phyloP scores from a whole-genome alignment of 2,329 filamentous ascomycete genomes.

The Juglanconis oblonga region DNA sequence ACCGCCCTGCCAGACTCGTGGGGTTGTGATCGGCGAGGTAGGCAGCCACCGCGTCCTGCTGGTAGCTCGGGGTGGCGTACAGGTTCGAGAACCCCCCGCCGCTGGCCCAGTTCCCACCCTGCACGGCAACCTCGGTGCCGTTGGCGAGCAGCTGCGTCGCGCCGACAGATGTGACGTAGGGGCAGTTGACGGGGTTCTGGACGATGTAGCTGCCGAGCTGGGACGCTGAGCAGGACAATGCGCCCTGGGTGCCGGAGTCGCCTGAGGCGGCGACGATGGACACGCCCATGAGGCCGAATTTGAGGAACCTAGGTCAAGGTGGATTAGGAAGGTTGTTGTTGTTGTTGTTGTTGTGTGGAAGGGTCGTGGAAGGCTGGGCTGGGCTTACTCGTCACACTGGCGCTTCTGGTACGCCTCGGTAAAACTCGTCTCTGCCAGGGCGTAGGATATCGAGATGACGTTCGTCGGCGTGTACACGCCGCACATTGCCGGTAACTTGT shows the following conservation, averaged over 20 bases:
- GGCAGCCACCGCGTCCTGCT: slow-evolving; percentile 34
- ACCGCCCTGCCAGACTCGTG: neutral
- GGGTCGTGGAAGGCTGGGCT: neutral
- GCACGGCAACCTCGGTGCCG: slow-evolving; percentile 7
- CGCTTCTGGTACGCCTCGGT: slow-evolving; percentile 51
- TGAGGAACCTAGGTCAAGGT: slow-evolving; percentile 35
- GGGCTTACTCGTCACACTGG: slow-evolving; percentile 39
- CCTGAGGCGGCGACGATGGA: slow-evolving; percentile 46
- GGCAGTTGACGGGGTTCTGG: slow-evolving; percentile 36
- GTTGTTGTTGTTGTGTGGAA: neutral
- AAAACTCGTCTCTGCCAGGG: slow-evolving; percentile 50
- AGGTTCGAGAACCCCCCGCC: slow-evolving; percentile 46
- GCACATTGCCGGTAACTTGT: slow-evolving; percentile 39
- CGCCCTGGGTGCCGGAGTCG: slow-evolving; percentile 37
- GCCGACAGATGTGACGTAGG: slow-evolving; percentile 33
- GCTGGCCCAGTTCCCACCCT: slow-evolving; percentile 27
- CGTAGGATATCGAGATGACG: slow-evolving; percentile 56
- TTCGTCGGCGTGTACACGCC: slow-evolving; percentile 46
- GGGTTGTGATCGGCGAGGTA: slow-evolving; percentile 32
- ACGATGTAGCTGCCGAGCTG: slow-evolving; percentile 31
- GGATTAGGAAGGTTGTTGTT: neutral
- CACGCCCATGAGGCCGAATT: slow-evolving; percentile 47
- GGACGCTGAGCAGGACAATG: neutral
- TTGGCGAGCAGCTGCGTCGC: slow-evolving; percentile 22
- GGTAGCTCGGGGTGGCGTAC: slow-evolving; percentile 41